phyloP scores from a whole-genome alignment of 2,329 filamentous ascomycete genomes.

The Septoria linicola region DNA sequence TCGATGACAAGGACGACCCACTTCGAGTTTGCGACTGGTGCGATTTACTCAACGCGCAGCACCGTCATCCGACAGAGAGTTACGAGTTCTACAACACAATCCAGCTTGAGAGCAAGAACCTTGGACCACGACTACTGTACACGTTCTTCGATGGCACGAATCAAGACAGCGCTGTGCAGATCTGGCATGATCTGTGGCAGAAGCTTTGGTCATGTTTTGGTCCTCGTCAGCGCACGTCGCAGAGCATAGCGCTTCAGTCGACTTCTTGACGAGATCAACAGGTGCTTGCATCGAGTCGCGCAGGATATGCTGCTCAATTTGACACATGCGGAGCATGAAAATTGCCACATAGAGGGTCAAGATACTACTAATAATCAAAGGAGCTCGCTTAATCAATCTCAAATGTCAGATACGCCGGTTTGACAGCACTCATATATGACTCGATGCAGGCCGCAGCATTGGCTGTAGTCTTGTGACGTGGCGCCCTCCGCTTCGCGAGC shows the following conservation, averaged over 20 bases:
- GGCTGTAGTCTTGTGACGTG: background rate
- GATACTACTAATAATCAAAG: too few species aligned
- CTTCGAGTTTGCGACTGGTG: slow-evolving; percentile 13
- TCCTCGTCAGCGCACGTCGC: background rate
- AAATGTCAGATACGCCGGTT: too few species aligned
- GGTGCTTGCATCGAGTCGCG: background rate
- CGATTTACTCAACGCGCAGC: slow-evolving; percentile 1
- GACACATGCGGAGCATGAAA: too few species aligned
- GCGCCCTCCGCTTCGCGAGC: too few species aligned
- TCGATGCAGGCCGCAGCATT: background rate
- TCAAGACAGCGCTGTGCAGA: background rate
- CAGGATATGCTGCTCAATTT: background rate
- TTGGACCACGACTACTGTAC: slow-evolving; percentile 3
- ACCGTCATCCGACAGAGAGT: slow-evolving; percentile 14
- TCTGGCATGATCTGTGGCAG: slow-evolving; percentile 4
- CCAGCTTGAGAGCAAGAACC: slow-evolving; percentile 1
- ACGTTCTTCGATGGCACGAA: slow-evolving; percentile 5
- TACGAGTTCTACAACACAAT: slow-evolving; percentile 11
- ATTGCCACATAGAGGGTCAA: too few species aligned
- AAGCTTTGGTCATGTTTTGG: background rate
- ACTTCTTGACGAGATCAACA: background rate
- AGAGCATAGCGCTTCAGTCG: background rate
- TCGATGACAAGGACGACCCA: slow-evolving; percentile 6
- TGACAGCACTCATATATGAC: background rate
- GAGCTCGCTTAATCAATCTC: too few species aligned